A percentile compares a stretch with the other conserved stretches of the same genome.
Evolutionary conservation across 2,329 filamentous ascomycete genomes (phyloP).

Genomic region (Aureobasidium namibiae): DNA sequence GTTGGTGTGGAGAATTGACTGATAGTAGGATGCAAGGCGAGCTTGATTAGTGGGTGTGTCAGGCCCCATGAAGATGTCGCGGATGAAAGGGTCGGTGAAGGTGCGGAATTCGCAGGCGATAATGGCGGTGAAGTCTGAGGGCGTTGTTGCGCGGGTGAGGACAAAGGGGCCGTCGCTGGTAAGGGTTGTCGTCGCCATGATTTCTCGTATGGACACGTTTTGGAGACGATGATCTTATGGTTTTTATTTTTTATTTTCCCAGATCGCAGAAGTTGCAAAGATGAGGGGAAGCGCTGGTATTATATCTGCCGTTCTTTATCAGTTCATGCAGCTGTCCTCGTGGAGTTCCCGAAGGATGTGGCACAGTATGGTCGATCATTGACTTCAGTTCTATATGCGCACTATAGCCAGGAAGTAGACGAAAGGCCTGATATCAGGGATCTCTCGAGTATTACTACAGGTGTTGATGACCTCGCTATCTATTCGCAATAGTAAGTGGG

Average conservation of each 20-base stretch:
- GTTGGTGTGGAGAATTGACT: slow-evolving; percentile 17
- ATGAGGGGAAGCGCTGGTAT: not conserved
- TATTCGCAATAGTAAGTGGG: no score
- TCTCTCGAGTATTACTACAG: no score
- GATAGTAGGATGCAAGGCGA: slow-evolving; percentile 12
- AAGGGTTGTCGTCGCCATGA: not conserved
- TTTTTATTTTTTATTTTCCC: no score
- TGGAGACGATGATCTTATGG: no score
- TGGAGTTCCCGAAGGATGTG: not conserved
- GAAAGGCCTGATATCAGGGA: no score
- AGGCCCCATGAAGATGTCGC: slow-evolving; percentile 20
- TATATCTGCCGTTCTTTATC: not conserved
- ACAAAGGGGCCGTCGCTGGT: not conserved
- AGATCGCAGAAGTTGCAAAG: not conserved
- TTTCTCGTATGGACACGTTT: no score
- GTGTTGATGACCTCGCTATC: no score
- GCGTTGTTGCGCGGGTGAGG: not conserved
- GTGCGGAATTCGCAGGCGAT: slow-evolving; percentile 3
- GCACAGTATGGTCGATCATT: not conserved
- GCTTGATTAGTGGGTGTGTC: slow-evolving; percentile 13
- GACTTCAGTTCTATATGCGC: no score
- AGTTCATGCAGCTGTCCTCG: not conserved
- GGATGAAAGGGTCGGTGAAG: slow-evolving; percentile 6
- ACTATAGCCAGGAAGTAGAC: no score
- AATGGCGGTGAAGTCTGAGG: not conserved